Evolutionary conservation across 2,329 filamentous ascomycete species (phyloP).

Genomic region (Botrytis porri): DNA sequence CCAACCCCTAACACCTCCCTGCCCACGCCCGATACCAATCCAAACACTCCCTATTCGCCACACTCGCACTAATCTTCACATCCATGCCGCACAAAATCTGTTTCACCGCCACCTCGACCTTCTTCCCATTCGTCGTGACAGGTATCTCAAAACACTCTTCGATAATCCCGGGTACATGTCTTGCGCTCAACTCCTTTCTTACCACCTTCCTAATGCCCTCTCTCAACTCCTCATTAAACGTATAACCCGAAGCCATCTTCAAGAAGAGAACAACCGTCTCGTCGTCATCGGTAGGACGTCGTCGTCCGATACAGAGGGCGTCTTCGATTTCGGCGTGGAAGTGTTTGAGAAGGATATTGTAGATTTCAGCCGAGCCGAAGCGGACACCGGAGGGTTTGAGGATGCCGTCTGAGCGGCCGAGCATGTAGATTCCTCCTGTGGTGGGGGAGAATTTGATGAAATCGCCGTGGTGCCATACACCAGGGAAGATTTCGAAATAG

Average conservation of each 20-base stretch:
- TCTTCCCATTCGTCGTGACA: conserved; percentile 92
- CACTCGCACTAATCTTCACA: conserved; percentile 85
- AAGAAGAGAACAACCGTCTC: conserved; percentile 73
- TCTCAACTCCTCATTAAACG: conserved; percentile 59
- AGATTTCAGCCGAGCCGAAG: conserved; percentile 93
- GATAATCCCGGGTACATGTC: conserved; percentile 83
- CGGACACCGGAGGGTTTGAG: conserved; percentile 88
- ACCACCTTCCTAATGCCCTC: conserved; percentile 64
- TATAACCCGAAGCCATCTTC: conserved; percentile 55
- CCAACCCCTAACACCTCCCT: conserved; percentile 10
- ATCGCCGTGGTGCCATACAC: conserved; percentile 91
- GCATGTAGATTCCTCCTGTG: conserved; percentile 82
- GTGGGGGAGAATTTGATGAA: conserved; percentile 70
- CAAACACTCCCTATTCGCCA: conserved; percentile 86
- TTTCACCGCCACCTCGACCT: conserved; percentile 96
- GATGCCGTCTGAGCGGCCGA: conserved; percentile 88
- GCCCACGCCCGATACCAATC: conserved; percentile 87
- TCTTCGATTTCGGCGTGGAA: conserved; percentile 79
- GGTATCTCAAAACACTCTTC: conserved; percentile 79
- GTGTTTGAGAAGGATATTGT: conserved; percentile 84
- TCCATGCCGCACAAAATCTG: conserved; percentile 87
- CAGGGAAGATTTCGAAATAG: conserved; percentile 82
- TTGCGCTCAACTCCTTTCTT: conserved; percentile 74
- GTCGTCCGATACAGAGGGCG: conserved; percentile 79
- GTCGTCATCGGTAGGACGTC: conserved; percentile 46